Conservation (phyloP, 768 basidiomycete species). For the Naganishia antarctica region DNA sequence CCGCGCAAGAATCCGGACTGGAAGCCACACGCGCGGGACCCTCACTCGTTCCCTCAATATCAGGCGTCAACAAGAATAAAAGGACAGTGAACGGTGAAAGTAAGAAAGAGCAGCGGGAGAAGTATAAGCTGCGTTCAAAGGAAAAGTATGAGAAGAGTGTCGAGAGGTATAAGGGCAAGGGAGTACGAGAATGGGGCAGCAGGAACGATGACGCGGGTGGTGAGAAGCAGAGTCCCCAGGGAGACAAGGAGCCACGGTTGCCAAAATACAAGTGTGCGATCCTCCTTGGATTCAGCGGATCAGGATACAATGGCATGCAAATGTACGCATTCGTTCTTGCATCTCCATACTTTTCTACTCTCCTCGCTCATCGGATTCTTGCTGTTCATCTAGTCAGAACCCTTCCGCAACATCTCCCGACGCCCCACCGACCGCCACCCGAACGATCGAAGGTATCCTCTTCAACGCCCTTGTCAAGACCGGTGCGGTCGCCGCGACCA, state of each 20-base stretch:
- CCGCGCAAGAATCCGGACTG: constrained; percentile 13
- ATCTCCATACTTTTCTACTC: not conserved
- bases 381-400: not conserved
- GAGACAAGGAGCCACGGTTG: constrained; percentile 33
- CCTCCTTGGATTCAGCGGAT: constrained; percentile 84
- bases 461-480: constrained; percentile 82
- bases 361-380: not conserved
- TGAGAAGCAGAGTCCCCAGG: not conserved
- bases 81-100: no score
- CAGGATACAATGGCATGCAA: constrained; percentile 91
- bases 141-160: constrained; percentile 20
- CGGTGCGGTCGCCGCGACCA: constrained; percentile 91
- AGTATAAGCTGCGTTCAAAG: constrained; percentile 10
- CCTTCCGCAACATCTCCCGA: not conserved
- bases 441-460: constrained; percentile 83
- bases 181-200: constrained; percentile 13
- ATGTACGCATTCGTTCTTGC: constrained; percentile 59
- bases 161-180: constrained; percentile 12
- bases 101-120: constrained; percentile 11
- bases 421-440: constrained; percentile 38
- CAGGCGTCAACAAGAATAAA: no score
- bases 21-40: constrained; percentile 10
- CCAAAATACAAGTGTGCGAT: constrained; percentile 63
- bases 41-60: not conserved
- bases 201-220: constrained; percentile 12